Conservation (phyloP, 495 filamentous ascomycete genomes). For the Aspergillus wentii region DNA sequence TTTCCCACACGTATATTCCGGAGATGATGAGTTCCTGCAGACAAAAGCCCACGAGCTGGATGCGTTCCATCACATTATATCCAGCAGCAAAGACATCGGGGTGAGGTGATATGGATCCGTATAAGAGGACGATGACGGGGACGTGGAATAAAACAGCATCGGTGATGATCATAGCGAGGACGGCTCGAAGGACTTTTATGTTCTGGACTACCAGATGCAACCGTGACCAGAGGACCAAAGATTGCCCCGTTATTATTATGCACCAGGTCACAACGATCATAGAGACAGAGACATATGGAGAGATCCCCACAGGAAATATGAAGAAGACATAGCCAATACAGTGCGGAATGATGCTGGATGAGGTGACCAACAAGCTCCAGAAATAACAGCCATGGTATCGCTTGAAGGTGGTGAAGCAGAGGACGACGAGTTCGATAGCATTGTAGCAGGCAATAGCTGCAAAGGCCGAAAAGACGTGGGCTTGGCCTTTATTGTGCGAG, state of each 20-base stretch:
- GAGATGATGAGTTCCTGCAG: constrained; percentile 54
- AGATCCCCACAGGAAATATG: constrained; percentile 31
- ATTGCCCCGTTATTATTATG: constrained; percentile 44
- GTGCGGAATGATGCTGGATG: constrained; percentile 32
- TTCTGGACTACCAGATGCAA: constrained; percentile 41
- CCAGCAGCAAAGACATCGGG: constrained; percentile 25
- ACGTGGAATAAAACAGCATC: constrained; percentile 39
- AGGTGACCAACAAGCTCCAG: constrained; percentile 44
- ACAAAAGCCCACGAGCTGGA: constrained; percentile 50
- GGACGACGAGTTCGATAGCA: constrained; percentile 39
- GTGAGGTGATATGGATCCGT: constrained; percentile 24
- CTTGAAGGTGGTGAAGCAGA: constrained; percentile 45
- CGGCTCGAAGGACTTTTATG: constrained; percentile 24
- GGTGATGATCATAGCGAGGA: constrained; percentile 40
- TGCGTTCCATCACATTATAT: constrained; percentile 47
- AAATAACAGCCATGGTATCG: constrained; percentile 44
- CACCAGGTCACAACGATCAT: constrained; percentile 41
- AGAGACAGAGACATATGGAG: constrained; percentile 27
- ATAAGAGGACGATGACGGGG: constrained; percentile 38
- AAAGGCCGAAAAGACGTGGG: constrained; percentile 26
- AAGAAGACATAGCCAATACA: constrained; percentile 40
- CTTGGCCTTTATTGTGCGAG: constrained; percentile 4
- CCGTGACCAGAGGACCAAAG: constrained; percentile 45
- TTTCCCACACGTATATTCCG: constrained; percentile 51
- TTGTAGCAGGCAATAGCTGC: constrained; percentile 44